phyloP scores from a whole-genome alignment of 352 stramenopile genomes.

The Phytophthora nicotianae region DNA sequence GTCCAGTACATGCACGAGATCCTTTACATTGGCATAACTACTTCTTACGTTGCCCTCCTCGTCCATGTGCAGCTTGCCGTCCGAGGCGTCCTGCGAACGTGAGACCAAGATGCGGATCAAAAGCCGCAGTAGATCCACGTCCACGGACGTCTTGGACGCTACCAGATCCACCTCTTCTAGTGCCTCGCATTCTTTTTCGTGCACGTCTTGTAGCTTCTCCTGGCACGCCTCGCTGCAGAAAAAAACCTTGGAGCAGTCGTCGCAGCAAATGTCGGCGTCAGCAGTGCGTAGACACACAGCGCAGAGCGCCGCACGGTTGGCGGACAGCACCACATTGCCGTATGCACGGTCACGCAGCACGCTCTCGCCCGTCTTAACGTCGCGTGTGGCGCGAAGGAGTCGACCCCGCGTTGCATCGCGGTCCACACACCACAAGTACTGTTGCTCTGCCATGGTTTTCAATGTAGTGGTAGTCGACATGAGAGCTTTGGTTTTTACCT shows the following conservation, averaged over 20 bases:
- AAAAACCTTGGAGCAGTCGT: constrained; percentile 54
- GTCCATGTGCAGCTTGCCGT: constrained; percentile 27
- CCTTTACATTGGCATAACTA: constrained; percentile 43
- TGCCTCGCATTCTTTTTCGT: constrained; percentile 50
- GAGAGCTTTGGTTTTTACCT: too few relatives aligned
- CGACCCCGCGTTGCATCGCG: constrained; percentile 29
- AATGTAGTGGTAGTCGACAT: too few relatives aligned
- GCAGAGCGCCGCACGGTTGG: constrained; percentile 37
- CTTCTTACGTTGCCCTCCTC: constrained; percentile 21
- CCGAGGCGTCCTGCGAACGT: constrained; percentile 27
- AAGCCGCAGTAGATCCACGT: constrained; percentile 49
- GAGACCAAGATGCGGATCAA: constrained; percentile 46
- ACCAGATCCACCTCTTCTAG: constrained; percentile 53
- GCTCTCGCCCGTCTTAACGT: constrained; percentile 32
- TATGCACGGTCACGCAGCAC: constrained; percentile 43
- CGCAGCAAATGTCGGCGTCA: constrained; percentile 55
- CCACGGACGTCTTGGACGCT: constrained; percentile 42
- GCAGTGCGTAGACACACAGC: constrained; percentile 44
- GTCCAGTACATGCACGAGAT: constrained; percentile 47
- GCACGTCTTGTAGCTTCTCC: constrained; percentile 37
- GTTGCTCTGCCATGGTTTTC: constrained; percentile 2
- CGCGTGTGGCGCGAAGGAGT: constrained; percentile 34
- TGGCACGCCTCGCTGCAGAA: constrained; percentile 56
- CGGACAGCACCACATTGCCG: constrained; percentile 42
- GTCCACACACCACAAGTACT: constrained; percentile 45